Conservation (phyloP, 306 rosid species). For the Castanea crenata region DNA sequence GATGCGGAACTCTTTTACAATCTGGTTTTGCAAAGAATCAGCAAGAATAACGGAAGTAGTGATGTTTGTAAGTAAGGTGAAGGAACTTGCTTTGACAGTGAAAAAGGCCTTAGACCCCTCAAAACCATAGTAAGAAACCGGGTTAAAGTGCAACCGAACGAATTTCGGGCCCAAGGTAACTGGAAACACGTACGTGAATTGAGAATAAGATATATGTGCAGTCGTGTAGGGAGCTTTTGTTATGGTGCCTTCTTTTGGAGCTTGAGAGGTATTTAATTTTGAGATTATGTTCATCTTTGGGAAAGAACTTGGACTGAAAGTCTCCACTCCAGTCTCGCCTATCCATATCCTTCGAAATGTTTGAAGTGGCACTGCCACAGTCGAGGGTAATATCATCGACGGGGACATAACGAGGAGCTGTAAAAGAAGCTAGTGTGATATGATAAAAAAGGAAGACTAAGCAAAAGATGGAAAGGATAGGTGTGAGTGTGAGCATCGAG, state of each 20-base stretch:
- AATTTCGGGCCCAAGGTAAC: background rate
- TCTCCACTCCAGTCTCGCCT: background rate
- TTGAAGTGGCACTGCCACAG: background rate
- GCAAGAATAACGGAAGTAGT: background rate
- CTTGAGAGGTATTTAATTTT: background rate
- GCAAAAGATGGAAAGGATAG: too few species aligned
- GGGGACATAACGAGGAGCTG: too few species aligned
- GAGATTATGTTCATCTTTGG: background rate
- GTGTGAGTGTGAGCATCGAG: too few species aligned
- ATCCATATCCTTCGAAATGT: background rate
- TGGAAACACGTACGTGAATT: background rate
- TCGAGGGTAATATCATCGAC: too few species aligned
- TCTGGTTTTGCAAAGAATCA: background rate
- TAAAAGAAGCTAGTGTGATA: too few species aligned
- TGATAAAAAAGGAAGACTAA: too few species aligned
- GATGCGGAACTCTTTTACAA: background rate
- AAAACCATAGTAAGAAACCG: background rate
- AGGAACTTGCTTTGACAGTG: background rate
- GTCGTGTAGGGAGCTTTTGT: background rate
- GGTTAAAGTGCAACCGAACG: constrained; percentile 26
- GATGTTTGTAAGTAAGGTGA: background rate
- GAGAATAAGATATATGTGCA: background rate
- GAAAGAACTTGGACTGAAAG: background rate
- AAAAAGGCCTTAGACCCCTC: background rate
- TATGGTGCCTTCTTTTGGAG: too few species aligned